Evolutionary conservation across 441 rosid genomes (phyloP).

Genomic region (Codiaeum variegatum): DNA sequence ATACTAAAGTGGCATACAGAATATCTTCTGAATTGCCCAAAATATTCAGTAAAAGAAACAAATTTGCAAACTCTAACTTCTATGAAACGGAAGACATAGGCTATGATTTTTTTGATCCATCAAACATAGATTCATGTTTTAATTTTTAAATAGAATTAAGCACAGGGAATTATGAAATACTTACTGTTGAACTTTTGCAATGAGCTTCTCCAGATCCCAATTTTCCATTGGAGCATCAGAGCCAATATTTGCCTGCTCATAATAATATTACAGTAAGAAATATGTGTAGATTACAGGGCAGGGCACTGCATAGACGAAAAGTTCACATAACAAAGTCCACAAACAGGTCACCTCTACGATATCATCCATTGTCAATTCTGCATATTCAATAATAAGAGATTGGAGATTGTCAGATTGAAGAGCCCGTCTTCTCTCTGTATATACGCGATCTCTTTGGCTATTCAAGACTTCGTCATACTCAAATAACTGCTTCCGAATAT

Average conservation of each 20-base stretch:
- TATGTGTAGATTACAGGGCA: not conserved
- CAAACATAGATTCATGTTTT: constrained; percentile 12
- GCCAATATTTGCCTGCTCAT: constrained; percentile 83
- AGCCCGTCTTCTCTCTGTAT: constrained; percentile 94
- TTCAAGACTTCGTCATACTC: constrained; percentile 95
- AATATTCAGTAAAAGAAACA: not conserved
- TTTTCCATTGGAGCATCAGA: constrained; percentile 62
- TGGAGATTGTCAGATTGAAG: constrained; percentile 83
- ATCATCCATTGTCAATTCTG: constrained; percentile 96
- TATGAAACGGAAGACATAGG: no score
- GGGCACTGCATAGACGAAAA: not conserved
- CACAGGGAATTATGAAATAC: constrained; percentile 26
- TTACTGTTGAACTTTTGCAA: constrained; percentile 93
- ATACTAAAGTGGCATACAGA: no score
- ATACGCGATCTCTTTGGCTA: constrained; percentile 97
- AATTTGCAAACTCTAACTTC: not conserved
- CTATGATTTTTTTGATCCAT: constrained; percentile 12
- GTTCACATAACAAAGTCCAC: constrained; percentile 9
- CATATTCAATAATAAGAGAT: constrained; percentile 86
- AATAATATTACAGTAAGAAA: constrained; percentile 17
- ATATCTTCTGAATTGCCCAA: not conserved
- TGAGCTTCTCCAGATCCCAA: constrained; percentile 92
- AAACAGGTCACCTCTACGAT: constrained; percentile 69
- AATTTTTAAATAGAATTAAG: constrained; percentile 4
- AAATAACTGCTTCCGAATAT: constrained; percentile 86